phyloP scores from a whole-genome alignment of 129 eudicot genomes.

The Flaveria trinervia region DNA sequence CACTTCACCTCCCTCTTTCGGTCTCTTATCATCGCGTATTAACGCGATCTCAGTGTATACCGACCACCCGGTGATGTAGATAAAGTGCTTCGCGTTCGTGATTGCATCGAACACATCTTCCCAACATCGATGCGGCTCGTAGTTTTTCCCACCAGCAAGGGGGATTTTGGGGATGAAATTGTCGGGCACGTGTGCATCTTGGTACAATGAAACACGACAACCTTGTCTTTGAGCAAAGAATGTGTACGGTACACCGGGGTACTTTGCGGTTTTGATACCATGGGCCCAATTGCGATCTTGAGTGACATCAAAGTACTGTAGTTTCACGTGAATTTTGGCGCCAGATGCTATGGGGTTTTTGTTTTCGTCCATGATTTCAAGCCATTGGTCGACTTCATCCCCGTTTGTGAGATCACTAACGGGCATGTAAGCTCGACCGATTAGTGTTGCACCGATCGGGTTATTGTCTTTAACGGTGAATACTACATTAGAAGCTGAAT shows the following conservation, averaged over 20 bases:
- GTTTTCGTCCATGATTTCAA: conserved; percentile 57
- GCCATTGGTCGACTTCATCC: conserved; percentile 67
- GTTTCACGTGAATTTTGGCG: conserved; percentile 65
- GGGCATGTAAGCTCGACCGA: conserved; percentile 68
- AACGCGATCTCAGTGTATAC: conserved; percentile 72
- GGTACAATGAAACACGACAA: conserved; percentile 65
- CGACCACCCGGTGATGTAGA: conserved; percentile 84
- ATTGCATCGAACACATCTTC: conserved; percentile 78
- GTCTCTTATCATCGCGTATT: conserved; percentile 62
- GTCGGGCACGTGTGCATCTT: conserved; percentile 75
- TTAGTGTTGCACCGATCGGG: conserved; percentile 68
- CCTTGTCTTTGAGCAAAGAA: conserved; percentile 64
- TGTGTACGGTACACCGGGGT: conserved; percentile 79
- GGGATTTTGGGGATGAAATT: conserved; percentile 63
- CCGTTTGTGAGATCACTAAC: conserved; percentile 60
- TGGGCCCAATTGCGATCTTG: conserved; percentile 65
- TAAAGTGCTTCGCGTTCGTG: conserved; percentile 58
- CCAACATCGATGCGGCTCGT: conserved; percentile 77
- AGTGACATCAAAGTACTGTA: conserved; percentile 66
- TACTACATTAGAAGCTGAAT: conserved; percentile 53
- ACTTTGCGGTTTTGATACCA: conserved; percentile 52
- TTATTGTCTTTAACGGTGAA: conserved; percentile 65
- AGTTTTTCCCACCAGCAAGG: conserved; percentile 56
- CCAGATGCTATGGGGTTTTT: conserved; percentile 54
- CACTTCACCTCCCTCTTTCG: conserved; percentile 65